These are phyloP conservation scores for Pythium folliculosum DNA, from an alignment of 352 stramenopile species.

Conservation along the genomic window DNA sequence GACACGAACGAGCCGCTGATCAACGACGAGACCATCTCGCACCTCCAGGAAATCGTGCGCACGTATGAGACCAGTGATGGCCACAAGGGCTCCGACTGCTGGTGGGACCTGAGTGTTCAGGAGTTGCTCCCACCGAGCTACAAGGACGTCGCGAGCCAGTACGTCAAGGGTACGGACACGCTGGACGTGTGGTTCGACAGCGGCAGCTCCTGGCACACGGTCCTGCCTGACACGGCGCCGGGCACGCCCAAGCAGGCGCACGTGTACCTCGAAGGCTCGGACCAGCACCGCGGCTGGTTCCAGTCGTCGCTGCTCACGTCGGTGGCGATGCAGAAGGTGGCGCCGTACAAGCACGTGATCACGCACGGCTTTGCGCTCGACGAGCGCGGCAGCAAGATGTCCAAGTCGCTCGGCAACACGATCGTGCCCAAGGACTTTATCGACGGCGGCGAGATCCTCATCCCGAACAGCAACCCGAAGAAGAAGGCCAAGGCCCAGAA, in stretches of 20 bases:
- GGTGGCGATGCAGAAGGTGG: conserved; percentile 74
- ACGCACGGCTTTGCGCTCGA: conserved; percentile 99
- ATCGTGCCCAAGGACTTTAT: conserved; percentile 95
- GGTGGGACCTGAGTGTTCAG: conserved; percentile 90
- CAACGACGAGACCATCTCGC: conserved; percentile 88
- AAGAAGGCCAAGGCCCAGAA: conserved; percentile 58
- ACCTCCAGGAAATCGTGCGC: conserved; percentile 73
- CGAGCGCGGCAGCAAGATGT: conserved; percentile 99
- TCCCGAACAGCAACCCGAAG: conserved; percentile 71
- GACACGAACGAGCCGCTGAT: conserved; percentile 90
- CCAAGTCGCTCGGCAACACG: conserved; percentile 98
- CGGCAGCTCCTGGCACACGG: conserved; percentile 76
- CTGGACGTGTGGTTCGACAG: conserved; percentile 99
- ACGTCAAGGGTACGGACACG: conserved; percentile 96
- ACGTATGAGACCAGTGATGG: conserved; percentile 44
- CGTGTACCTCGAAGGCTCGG: conserved; percentile 96
- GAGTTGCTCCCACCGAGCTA: conserved; percentile 69
- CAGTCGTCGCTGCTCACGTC: conserved; percentile 97
- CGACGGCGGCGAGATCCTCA: conserved; percentile 76
- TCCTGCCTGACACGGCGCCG: conserved; percentile 56
- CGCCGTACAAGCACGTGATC: conserved; percentile 96
- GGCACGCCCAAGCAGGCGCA: conserved; percentile 87
- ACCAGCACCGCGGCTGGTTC: conserved; percentile 99
- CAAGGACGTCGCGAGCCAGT: conserved; percentile 82
- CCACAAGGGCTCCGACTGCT: conserved; percentile 94